Conservation (phyloP, 805 yeast genomes). For the Geotrichum ghanense region DNA sequence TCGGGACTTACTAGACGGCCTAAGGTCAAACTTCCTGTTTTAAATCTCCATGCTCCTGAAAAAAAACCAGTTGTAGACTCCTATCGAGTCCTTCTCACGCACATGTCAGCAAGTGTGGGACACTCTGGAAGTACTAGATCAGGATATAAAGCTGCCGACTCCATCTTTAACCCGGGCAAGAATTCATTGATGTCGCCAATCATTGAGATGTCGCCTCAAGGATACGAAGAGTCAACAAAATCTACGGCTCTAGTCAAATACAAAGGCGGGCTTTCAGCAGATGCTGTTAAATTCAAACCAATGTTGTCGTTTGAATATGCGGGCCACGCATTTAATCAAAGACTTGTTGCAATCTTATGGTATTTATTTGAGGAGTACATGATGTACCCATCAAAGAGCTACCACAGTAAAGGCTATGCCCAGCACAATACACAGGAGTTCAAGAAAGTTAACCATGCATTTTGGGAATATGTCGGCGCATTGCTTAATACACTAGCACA, state of each 20-base stretch:
- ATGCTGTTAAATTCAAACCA: background rate
- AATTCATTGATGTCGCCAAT: background rate
- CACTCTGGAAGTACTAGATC: background rate
- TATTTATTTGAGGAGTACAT: background rate
- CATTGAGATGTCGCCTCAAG: background rate
- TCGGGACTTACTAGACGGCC: background rate
- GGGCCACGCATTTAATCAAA: background rate
- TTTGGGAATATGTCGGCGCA: background rate
- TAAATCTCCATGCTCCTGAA: background rate
- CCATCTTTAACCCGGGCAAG: background rate
- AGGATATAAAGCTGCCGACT: background rate
- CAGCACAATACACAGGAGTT: background rate
- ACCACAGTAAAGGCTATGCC: background rate
- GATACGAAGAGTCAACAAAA: background rate
- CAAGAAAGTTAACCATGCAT: background rate
- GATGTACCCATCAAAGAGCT: background rate
- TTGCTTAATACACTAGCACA: background rate
- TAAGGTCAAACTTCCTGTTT: background rate
- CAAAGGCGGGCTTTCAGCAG: background rate
- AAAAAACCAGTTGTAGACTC: background rate
- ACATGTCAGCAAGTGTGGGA: background rate
- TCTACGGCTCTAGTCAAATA: background rate
- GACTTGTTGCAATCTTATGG: background rate
- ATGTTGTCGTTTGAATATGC: background rate
- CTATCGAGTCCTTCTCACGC: background rate